A percentile compares a stretch with the other conserved stretches of the same genome.
Evolutionary conservation across 805 yeast species (phyloP).

Genomic region (Zygosaccharomyces pseudorouxii): DNA sequence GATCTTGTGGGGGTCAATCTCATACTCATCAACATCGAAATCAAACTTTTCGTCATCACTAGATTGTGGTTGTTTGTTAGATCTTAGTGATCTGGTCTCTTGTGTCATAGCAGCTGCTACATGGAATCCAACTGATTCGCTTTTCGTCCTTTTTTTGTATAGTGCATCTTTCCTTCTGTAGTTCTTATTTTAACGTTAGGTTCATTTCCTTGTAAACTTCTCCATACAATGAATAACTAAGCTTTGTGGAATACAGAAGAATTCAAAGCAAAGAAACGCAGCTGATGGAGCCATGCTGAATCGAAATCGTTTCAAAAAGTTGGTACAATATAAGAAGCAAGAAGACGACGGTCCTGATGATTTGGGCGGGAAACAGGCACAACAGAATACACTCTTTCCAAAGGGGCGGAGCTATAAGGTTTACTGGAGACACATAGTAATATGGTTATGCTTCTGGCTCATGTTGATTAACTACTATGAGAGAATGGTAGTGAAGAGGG

Average conservation of each 20-base stretch:
- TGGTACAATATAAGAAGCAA: conserved; percentile 1
- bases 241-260: neutral
- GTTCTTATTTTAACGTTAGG: neutral
- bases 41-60: conserved; percentile 31
- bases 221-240: neutral
- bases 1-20: conserved; percentile 17
- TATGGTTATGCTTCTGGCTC: conserved; percentile 40
- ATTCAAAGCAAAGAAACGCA: neutral
- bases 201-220: neutral
- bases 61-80: conserved; percentile 11
- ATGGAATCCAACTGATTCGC: neutral
- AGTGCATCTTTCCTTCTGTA: neutral
- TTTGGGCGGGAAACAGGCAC: neutral
- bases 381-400: neutral
- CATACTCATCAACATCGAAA: conserved; percentile 34
- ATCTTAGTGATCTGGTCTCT: conserved; percentile 16
- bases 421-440: conserved; percentile 27
- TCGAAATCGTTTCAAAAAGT: conserved; percentile 13
- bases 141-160: neutral
- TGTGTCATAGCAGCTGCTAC: conserved; percentile 10
- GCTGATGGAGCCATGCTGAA: conserved; percentile 7
- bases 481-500: conserved; percentile 43
- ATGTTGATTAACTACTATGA: conserved; percentile 49
- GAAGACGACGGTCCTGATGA: conserved; percentile 7
- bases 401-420: conserved; percentile 6